Evolutionary conservation across 2,329 filamentous ascomycete species (phyloP).

Genomic region (Penicillium frequentans): DNA sequence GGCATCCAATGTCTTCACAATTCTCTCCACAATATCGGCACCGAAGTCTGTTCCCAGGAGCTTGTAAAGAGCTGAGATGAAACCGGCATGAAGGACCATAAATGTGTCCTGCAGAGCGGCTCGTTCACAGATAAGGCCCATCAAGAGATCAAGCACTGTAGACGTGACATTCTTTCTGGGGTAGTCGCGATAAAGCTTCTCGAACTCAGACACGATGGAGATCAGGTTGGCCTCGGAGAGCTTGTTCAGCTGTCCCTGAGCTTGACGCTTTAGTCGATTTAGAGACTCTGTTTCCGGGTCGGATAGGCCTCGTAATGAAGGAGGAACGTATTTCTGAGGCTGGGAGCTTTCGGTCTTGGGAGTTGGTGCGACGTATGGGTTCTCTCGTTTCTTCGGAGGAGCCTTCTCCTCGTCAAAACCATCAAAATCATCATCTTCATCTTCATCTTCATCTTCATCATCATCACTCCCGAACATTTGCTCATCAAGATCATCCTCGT

Average conservation of each 20-base stretch:
- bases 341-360: constrained; percentile 43
- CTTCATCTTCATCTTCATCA: constrained; percentile 26
- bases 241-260: constrained; percentile 88
- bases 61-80: constrained; percentile 84
- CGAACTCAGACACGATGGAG: constrained; percentile 78
- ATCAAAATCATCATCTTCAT: constrained; percentile 37
- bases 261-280: constrained; percentile 70
- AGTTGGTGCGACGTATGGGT: constrained; percentile 81
- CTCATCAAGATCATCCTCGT: constrained; percentile 22
- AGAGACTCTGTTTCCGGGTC: constrained; percentile 67
- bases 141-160: constrained; percentile 72
- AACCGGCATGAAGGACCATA: constrained; percentile 85
- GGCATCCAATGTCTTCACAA: constrained; percentile 72
- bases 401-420: constrained; percentile 41
- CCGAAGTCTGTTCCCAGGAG: constrained; percentile 86
- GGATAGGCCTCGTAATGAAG: constrained; percentile 69
- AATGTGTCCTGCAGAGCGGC: constrained; percentile 83
- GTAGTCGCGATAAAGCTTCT: constrained; percentile 78
- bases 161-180: constrained; percentile 87
- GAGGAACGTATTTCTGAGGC: constrained; percentile 78
- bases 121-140: constrained; percentile 76
- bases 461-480: neutral
- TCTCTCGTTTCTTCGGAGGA: constrained; percentile 63
- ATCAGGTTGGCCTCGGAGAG: constrained; percentile 88
- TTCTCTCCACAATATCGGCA: constrained; percentile 76